Base-by-base conservation (phyloP, 2,329 filamentous ascomycete species). In the Aureobasidium sp. region DNA sequence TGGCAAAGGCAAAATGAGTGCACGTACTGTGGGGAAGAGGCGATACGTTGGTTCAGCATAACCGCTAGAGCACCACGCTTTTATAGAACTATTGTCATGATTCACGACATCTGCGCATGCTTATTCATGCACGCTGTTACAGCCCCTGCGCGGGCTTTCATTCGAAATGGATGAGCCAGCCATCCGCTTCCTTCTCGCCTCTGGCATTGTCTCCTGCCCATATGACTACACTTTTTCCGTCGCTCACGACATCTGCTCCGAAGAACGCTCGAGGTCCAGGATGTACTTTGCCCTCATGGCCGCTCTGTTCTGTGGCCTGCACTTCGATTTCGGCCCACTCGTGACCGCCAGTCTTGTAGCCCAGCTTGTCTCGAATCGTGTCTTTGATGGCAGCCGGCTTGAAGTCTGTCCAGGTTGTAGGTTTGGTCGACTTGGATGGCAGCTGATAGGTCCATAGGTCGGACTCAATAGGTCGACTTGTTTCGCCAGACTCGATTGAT, bases 381-480 rank as follows among this genome's bases (percentile, higher is more conserved):
- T 79, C 76, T 62, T 79, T 79, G 64, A 77, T 73, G 59, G 73
- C 73, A 1, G 76, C 75, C n/a, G 75, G 75, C 54, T 75, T 75
- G 61, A 75, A 69, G 1, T 57, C 61, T 36, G 61, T 61, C 59
- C 59, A 61, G 5, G 36, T 45, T 3, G 49, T 67, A 65, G 57
- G 69, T 32, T 55, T 55, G 32, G 59, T 61, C 25, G 59, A 61
- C 32, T 61, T 72, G 5, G 75, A 77, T 1, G 73, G 74, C 7
- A 77, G 70, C 61, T 79, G 77, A n/a, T 77, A 71, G 0, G 71
- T 74, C 76, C 76, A 78, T n/a, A 75, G 71, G 61, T 77, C 76
- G 60, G 72, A 74, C 69, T 74, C 76, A 59, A 68, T 66, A 16
- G 59, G 63, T 47, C 27, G 51, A 48, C 16, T 47, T 53, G 62